A percentile compares a stretch with the other conserved stretches of the same genome.
phyloP scores from a whole-genome alignment of 495 filamentous ascomycete species.

The Penicillium egyptiacum region DNA sequence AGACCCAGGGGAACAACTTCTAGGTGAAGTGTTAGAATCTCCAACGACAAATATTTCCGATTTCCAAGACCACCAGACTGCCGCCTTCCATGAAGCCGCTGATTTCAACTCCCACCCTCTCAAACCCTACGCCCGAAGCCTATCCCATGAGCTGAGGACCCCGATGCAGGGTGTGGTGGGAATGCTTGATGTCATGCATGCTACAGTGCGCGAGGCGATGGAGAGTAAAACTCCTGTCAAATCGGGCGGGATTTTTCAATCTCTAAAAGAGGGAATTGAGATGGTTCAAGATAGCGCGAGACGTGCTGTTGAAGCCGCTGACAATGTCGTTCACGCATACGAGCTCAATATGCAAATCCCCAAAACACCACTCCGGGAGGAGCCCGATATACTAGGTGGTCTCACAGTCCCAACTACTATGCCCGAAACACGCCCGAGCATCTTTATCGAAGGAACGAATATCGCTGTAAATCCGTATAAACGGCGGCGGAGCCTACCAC shows the following conservation, averaged over 20 bases:
- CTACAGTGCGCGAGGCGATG: slow-evolving; percentile 70
- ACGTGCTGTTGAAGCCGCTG: slow-evolving; percentile 76
- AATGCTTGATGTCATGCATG: slow-evolving; percentile 85
- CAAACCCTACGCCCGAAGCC: slow-evolving; percentile 73
- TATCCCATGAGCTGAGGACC: slow-evolving; percentile 78
- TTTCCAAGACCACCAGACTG: slow-evolving; percentile 36
- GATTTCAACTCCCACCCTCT: slow-evolving; percentile 60
- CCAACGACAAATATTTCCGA: slow-evolving; percentile 25
- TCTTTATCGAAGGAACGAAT: slow-evolving; percentile 47
- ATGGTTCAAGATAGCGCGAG: slow-evolving; percentile 79
- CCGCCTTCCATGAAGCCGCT: slow-evolving; percentile 21
- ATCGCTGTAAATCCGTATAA: slow-evolving; percentile 51
- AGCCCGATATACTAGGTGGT: slow-evolving; percentile 34
- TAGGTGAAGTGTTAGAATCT: background rate
- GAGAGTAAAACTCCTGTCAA: slow-evolving; percentile 52
- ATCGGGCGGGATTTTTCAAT: slow-evolving; percentile 57
- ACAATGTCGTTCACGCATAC: slow-evolving; percentile 86
- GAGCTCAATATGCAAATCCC: slow-evolving; percentile 83
- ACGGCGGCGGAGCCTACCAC: slow-evolving; percentile 47
- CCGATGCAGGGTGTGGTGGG: slow-evolving; percentile 86
- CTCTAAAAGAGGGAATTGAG: slow-evolving; percentile 72
- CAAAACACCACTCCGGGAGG: slow-evolving; percentile 52
- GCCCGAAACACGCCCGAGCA: slow-evolving; percentile 36
- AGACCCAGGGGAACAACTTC: slow-evolving; percentile 11
- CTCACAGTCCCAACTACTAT: slow-evolving; percentile 16